Evolutionary conservation across 148 eudicot species (phyloP).

Genomic region (Simmondsia chinensis): DNA sequence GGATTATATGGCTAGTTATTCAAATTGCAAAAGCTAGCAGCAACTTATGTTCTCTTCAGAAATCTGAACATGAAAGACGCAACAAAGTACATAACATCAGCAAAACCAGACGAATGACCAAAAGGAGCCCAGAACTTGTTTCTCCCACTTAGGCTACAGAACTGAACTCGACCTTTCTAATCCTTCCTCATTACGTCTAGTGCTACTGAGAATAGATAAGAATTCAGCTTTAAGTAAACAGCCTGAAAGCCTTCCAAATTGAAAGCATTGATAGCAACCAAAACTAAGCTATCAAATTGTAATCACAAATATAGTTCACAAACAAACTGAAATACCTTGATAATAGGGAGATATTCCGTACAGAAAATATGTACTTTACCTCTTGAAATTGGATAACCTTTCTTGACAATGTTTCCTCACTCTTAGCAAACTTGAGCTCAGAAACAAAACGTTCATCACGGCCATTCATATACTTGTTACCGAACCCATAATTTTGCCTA

Average conservation of each 20-base stretch:
- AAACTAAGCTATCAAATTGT: no score
- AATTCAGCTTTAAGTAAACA: not conserved
- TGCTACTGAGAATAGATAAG: not conserved
- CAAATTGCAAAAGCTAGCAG: no score
- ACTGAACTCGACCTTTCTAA: not conserved
- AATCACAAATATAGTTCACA: not conserved
- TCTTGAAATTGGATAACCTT: constrained; percentile 63
- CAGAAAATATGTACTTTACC: constrained; percentile 32
- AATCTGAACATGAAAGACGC: no score
- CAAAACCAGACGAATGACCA: not conserved
- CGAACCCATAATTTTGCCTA: constrained; percentile 52
- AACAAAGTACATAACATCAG: no score
- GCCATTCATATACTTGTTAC: constrained; percentile 30
- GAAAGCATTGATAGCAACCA: no score
- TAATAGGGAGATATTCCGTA: not conserved
- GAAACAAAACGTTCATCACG: constrained; percentile 98
- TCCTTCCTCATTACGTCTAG: not conserved
- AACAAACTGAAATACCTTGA: not conserved
- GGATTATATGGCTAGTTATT: no score
- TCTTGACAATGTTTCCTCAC: constrained; percentile 92
- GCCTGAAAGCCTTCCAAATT: no score
- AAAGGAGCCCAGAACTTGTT: no score
- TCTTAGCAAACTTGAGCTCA: constrained; percentile 74
- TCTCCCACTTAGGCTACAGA: no score
- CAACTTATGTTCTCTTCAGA: no score